Evolutionary conservation across 2,329 filamentous ascomycete species (phyloP), one percentile per base, ranked within the genome.

Genomic region (Pseudogymnoascus sp.): DNA sequence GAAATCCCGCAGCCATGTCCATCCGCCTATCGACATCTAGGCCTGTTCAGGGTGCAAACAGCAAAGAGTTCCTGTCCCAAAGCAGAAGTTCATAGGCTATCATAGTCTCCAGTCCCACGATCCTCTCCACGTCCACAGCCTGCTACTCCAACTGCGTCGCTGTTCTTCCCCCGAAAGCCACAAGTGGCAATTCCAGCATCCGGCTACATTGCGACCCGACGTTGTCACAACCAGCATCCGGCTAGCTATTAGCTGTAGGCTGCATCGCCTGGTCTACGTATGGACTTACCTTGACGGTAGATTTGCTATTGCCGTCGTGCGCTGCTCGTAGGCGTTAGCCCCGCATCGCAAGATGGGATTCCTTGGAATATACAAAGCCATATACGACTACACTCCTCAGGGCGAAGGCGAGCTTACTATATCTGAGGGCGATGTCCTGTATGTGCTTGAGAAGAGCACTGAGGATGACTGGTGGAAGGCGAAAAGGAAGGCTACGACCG

Each of bases 371-470:
- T 96, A 91, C 80, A 89, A 86, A 74, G 93, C 93, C 72, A 73
- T 96, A 71, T 97, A 96, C 81, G 92, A 96, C 79, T 97, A 97
- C 80, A 82, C 83, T 73, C 91, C 93, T 66, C 91, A 96, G 76
- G 87, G 86, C 69, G 88, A 91, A 71, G 89, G 89, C 67, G 93
- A 97, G 83, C 83, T 97, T 65, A 83, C 88, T 67, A 89, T 97
- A 70, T 80, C 78, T 62, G 93, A 97, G 72, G 92, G 92, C 64
- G 93, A 97, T 76, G 75, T 97, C 66, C 85, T 97, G 64, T 97
- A 93, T 76, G 82, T 97, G 63, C 76, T 90, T 63, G 87, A 90
- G 70, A 89, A 88, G 78, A 85, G 81, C 65, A 70, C 71, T n/a
- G 80, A 85, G 14, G 88, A 89, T 74, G 86, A 91, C 73, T 97